Conservation (phyloP, 176 grass and related monocot genomes). For the Eremochloa ophiuroides region DNA sequence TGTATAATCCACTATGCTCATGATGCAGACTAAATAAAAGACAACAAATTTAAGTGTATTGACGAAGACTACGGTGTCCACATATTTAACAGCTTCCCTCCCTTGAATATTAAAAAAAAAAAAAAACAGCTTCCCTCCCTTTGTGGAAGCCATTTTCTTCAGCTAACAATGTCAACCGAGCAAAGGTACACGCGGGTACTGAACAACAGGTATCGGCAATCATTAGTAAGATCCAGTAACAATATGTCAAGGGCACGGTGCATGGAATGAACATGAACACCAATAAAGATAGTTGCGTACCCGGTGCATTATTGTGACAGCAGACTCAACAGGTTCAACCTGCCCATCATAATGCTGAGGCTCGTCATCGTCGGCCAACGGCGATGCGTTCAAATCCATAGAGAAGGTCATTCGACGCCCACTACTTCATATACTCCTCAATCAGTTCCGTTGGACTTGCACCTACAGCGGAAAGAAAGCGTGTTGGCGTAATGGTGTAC, state of each 20-base stretch:
- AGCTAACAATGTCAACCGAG: background rate
- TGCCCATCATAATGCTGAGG: constrained; percentile 70
- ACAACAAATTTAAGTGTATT: too few species aligned
- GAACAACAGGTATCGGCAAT: background rate
- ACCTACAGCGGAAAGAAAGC: background rate
- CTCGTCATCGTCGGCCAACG: constrained; percentile 91
- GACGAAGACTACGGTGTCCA: too few species aligned
- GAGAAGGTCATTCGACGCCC: constrained; percentile 43
- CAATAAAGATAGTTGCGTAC: constrained; percentile 21
- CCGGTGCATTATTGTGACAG: constrained; percentile 63
- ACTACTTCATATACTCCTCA: constrained; percentile 41
- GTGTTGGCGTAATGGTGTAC: background rate
- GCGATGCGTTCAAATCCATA: constrained; percentile 84
- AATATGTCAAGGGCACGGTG: background rate
- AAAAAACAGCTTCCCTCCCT: too few species aligned
- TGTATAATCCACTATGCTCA: background rate
- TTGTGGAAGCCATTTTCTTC: background rate
- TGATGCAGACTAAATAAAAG: background rate
- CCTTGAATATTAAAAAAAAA: too few species aligned
- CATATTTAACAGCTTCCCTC: too few species aligned
- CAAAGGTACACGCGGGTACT: too few species aligned
- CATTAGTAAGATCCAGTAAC: background rate
- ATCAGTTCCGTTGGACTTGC: background rate
- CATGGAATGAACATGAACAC: background rate
- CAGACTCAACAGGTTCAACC: constrained; percentile 62